Evolutionary conservation across 371 early-diverging fungal genomes (phyloP), one percentile per base, ranked within the genome.

Genomic region (Mortierella sp.): DNA sequence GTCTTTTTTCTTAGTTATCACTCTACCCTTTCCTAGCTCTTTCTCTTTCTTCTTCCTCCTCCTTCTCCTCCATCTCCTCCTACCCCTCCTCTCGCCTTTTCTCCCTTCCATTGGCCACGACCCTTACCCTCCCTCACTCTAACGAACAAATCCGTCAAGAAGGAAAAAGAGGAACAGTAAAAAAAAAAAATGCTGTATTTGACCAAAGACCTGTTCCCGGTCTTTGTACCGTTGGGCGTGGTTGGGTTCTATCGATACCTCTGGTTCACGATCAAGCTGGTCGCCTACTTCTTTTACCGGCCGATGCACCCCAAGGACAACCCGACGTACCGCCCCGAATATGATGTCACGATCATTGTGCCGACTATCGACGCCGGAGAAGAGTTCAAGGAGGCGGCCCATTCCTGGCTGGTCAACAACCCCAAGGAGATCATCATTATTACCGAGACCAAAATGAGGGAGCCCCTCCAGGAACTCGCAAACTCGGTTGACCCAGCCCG

Each of bases 311-410:
- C 91, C 47, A 82, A 85, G 48, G 79, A 70, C 24, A 89, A 89
- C 52, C 91, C 91, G 5, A 86, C 89, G 34, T 91, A 91, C 74
- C 76, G 77, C 7, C 61, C 89, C 14, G 85, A 89, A 65, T 80
- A 85, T 72, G 93, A 94, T 76, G 94, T 93, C 16, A 94, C 93
- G 58, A 92, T 94, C 73, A 86, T 93, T 64, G 93, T 94, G 9
- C 93, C 93, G 1, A 94, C 94, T 47, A 94, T 94, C 74, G 94
- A 94, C 82, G 93, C 93, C 6, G 93, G 94, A 71, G 93, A 91
- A 68, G 93, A 93, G 79, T 93, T 93, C 77, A 90, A 89, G 66
- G 87, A 90, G 68, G 94, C 93, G 2, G 89, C 93, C 2, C 81
- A 80, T 24, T 91, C 92, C 13, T 94, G 94, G 94, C 80, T 94